A percentile compares a stretch with the other conserved stretches of the same genome.
Evolutionary conservation across 805 yeast genomes (phyloP).

Genomic region (Ogataea allantospora): DNA sequence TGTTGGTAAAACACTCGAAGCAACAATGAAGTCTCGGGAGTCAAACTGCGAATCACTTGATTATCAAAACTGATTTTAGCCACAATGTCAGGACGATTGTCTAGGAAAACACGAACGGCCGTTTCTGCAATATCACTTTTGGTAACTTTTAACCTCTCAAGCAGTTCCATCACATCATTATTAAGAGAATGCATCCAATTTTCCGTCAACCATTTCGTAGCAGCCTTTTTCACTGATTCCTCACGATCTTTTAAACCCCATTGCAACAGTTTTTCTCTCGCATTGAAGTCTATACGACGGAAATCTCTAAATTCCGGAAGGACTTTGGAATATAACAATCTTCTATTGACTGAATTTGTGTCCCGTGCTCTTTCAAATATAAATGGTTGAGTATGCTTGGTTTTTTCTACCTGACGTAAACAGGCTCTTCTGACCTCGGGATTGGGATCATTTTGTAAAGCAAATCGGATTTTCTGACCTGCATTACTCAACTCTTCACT

Average conservation of each 20-base stretch:
- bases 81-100: constrained; percentile 60
- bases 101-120: constrained; percentile 65
- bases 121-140: constrained; percentile 63
- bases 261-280: constrained; percentile 63
- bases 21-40: constrained; percentile 73
- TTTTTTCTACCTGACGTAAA: constrained; percentile 63
- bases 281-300: constrained; percentile 44
- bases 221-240: constrained; percentile 65
- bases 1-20: constrained; percentile 64
- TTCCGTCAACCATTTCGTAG: constrained; percentile 62
- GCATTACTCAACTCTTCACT: constrained; percentile 43
- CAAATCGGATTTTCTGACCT: constrained; percentile 44
- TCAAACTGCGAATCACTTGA: constrained; percentile 66
- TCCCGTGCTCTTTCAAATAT: constrained; percentile 84
- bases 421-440: constrained; percentile 91
- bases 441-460: constrained; percentile 73
- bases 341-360: constrained; percentile 65
- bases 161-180: constrained; percentile 67
- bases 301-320: constrained; percentile 67
- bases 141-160: constrained; percentile 71
- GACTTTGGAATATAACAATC: constrained; percentile 66
- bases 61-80: constrained; percentile 57
- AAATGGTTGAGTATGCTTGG: constrained; percentile 49
- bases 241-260: constrained; percentile 94
- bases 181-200: constrained; percentile 71